A percentile compares a stretch with the other conserved stretches of the same genome.
Evolutionary conservation across 495 filamentous ascomycete species (phyloP).

Genomic region (Tuber melanosporum): DNA sequence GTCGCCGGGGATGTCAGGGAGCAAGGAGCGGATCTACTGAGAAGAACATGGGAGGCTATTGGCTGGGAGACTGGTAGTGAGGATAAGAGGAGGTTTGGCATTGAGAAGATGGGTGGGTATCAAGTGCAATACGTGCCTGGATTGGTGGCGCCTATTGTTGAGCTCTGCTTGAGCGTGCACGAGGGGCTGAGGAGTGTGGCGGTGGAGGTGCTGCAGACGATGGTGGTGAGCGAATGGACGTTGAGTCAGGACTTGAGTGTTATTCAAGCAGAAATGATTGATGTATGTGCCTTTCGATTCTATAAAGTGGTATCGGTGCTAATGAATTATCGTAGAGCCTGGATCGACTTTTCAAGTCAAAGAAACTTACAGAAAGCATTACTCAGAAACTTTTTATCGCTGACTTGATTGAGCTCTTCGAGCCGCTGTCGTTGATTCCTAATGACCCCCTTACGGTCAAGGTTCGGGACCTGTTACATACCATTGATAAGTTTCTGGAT

Average conservation of each 20-base stretch:
- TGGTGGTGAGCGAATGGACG: slow-evolving; percentile 99
- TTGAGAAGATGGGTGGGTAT: slow-evolving; percentile 84
- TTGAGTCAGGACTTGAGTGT: slow-evolving; percentile 84
- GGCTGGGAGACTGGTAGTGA: slow-evolving; percentile 88
- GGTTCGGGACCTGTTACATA: slow-evolving; percentile 68
- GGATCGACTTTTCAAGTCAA: slow-evolving; percentile 83
- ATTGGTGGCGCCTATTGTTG: slow-evolving; percentile 83
- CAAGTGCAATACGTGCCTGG: slow-evolving; percentile 97
- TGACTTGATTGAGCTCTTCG: slow-evolving; percentile 77
- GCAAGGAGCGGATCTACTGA: slow-evolving; percentile 75
- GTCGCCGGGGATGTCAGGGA: slow-evolving; percentile 95
- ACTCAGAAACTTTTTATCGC: slow-evolving; percentile 86
- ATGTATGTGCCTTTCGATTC: slow-evolving; percentile 44
- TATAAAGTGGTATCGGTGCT: slow-evolving; percentile 7
- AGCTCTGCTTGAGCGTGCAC: slow-evolving; percentile 90
- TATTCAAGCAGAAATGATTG: slow-evolving; percentile 94
- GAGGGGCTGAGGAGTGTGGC: slow-evolving; percentile 83
- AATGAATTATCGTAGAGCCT: slow-evolving; percentile 50
- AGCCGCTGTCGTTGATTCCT: slow-evolving; percentile 56
- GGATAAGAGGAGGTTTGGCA: slow-evolving; percentile 56
- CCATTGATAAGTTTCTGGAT: slow-evolving; percentile 84
- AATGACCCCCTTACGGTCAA: slow-evolving; percentile 72
- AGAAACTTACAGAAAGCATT: slow-evolving; percentile 77
- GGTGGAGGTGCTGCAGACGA: slow-evolving; percentile 86
- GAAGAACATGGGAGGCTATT: slow-evolving; percentile 87